Base-by-base conservation (phyloP, 768 basidiomycete genomes). In the Russula vinacea region DNA sequence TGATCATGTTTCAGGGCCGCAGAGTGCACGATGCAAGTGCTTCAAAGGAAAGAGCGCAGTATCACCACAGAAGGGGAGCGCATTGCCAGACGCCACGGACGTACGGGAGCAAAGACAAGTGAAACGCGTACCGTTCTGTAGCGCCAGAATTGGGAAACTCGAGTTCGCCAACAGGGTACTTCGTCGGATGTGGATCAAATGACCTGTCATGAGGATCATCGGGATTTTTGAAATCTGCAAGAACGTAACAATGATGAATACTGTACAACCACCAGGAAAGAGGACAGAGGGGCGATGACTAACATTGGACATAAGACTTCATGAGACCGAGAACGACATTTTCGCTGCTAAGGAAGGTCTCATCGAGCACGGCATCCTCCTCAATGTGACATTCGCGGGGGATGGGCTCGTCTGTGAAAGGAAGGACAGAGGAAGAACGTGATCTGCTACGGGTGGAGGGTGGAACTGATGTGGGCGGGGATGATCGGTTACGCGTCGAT, bases 141-240 rank as follows among this genome's bases (percentile, higher is more conserved):
- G 89, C 86, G 60, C 79, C 76, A 32, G 74, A 81, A 73, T 90
- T 92, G 26, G 91, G 91, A 71, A 90, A 92, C 72, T 92, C 89
- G 53, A 94, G 77, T 69, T 89, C 86, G 39, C 80, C 83, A 2
- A 80, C 76, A n/a, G 91, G 90, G 70, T 83, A 84, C 60, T 80
- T 68, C 3, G 72, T 82, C 5, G 81, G 80, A 56, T 84, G 77
- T 2, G 84, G 83, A 47, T 88, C 81, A 69, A 89, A 93, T 0
- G 80, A 79, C 68, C 64, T 80, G 74, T 92, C 89, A 17, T 75
- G 70, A 9, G 83, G 81, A 71, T 92, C 83, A 42, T 81, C 71
- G 6, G 79, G 84, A 70, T 93, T 90, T 63, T 72, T 79, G 70
- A 93, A 93, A 73, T 86, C 91, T 93, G 40, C 11, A 32, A 1